Conservation (phyloP, 352 stramenopile species). For the Halophytophthora batemanensis region DNA sequence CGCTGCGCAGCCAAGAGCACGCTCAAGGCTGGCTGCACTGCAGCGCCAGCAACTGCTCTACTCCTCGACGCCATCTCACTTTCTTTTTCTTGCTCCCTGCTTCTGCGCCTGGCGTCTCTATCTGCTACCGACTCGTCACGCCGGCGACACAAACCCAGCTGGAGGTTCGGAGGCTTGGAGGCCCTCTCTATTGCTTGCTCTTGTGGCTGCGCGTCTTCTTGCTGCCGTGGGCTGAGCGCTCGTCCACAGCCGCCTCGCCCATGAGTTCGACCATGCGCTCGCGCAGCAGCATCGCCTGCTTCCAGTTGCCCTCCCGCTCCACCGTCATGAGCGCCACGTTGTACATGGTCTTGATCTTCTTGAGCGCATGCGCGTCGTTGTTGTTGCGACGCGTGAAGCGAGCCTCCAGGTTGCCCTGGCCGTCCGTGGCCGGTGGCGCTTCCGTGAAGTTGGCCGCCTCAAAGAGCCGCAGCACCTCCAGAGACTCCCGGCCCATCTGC, state of each 20-base stretch:
- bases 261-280: conserved; percentile 42
- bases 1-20: no score
- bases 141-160: no score
- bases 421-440: conserved; percentile 22
- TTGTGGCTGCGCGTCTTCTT: conserved; percentile 14
- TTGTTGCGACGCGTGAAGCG: conserved; percentile 16
- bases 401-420: conserved; percentile 24
- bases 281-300: conserved; percentile 50
- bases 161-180: no score
- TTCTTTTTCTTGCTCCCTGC: no score
- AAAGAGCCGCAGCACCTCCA: conserved; percentile 52
- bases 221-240: conserved; percentile 17
- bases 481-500: conserved; percentile 27
- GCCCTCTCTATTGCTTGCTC: conserved; percentile 2
- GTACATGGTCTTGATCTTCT: conserved; percentile 59
- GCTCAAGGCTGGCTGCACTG: no score
- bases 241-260: conserved; percentile 28
- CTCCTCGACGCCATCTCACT: no score
- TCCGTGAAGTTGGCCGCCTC: conserved; percentile 40
- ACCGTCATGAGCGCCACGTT: conserved; percentile 40
- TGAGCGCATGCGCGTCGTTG: conserved; percentile 28
- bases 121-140: no score
- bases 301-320: conserved; percentile 56
- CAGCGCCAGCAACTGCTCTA: no score
- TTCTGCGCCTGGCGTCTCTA: no score